These are phyloP conservation scores for Amylocarpus encephaloides DNA, from an alignment of 2,329 filamentous ascomycete genomes.

Conservation along the genomic window DNA sequence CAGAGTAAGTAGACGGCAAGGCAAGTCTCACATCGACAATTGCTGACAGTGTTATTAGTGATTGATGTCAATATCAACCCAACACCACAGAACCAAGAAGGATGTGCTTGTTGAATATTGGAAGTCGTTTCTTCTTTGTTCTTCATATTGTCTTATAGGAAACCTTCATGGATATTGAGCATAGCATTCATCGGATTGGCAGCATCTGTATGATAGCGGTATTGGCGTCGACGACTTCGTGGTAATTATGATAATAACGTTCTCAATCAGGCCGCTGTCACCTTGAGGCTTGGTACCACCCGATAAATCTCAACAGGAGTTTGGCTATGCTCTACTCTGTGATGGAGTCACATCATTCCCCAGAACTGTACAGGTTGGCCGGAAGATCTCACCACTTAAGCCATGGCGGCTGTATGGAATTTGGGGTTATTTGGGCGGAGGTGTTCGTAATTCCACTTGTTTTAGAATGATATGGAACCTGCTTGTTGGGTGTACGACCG, in stretches of 20 bases:
- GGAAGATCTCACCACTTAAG: too few species aligned
- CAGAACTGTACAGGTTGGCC: too few species aligned
- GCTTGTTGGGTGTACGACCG: too few species aligned
- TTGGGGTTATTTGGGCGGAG: too few species aligned
- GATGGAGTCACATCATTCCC: too few species aligned
- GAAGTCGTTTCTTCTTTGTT: constrained; percentile 13
- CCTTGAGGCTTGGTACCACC: too few species aligned
- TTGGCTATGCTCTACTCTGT: too few species aligned
- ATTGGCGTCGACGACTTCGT: constrained; percentile 12
- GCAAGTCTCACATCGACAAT: background rate
- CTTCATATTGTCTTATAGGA: constrained; percentile 21
- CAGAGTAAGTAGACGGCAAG: constrained; percentile 62
- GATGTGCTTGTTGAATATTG: constrained; percentile 56
- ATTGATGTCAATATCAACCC: constrained; percentile 87
- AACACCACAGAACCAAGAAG: constrained; percentile 62
- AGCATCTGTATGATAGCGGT: constrained; percentile 31
- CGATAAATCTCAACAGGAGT: too few species aligned
- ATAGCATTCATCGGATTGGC: constrained; percentile 29
- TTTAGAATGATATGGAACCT: too few species aligned
- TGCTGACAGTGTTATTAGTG: constrained; percentile 49
- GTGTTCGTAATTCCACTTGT: too few species aligned
- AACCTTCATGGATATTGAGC: constrained; percentile 27
- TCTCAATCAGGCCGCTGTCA: background rate
- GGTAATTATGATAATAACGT: constrained; percentile 14
- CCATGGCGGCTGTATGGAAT: too few species aligned